Base-by-base conservation (phyloP, 148 eudicot genomes). In the Vaccinium macrocarpon region DNA sequence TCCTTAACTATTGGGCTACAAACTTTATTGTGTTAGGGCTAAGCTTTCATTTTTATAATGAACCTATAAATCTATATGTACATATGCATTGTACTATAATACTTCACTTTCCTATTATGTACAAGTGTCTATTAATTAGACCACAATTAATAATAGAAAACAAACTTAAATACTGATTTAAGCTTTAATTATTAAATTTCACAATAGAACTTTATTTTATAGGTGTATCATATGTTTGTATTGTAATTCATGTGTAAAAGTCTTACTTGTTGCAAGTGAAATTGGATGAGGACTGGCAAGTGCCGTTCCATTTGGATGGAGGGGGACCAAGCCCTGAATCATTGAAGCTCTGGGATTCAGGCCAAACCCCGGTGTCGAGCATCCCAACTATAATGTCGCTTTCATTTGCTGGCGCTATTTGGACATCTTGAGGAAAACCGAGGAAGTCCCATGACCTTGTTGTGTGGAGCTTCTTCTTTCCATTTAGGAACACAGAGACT, bases 391-490 rank as follows among this genome's bases (percentile, higher is more conserved):
- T 76, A 10, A 76, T 50, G 27, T 76, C 52, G 23, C 56, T 76
- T 49, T 76, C 79, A 48, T 2, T 50, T 0, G 55, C 23, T 11
- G 52, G 52, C 21, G n/a, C 49, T 23, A 32, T 32, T 0, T 8
- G 0, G 13, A 49, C 79, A 1, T 21, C 1, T 50, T 48, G 55
- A 8, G 55, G 0, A 8, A 76, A 76, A 49, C 79, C 79, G 29
- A 76, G 50, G 32, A 76, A 76, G 7, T 76, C 79, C 79, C 79
- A 76, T 18, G 79, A 76, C 51, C 56, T 76, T 76, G 79, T 76
- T 9, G 79, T 76, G 23, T 48, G 55, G 10, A 49, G 79, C 12
- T 5, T 23, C 23, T 21, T 23, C 25, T 21, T 50, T 21, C 25
- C 51, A 76, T 50, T 49, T 19, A 8, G 56, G 23, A 76, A 76